A percentile compares a stretch with the other conserved stretches of the same genome.
These are phyloP conservation scores for Starmerella potacharoeniae DNA, from an alignment of 805 yeast species.

Conservation along the genomic window DNA sequence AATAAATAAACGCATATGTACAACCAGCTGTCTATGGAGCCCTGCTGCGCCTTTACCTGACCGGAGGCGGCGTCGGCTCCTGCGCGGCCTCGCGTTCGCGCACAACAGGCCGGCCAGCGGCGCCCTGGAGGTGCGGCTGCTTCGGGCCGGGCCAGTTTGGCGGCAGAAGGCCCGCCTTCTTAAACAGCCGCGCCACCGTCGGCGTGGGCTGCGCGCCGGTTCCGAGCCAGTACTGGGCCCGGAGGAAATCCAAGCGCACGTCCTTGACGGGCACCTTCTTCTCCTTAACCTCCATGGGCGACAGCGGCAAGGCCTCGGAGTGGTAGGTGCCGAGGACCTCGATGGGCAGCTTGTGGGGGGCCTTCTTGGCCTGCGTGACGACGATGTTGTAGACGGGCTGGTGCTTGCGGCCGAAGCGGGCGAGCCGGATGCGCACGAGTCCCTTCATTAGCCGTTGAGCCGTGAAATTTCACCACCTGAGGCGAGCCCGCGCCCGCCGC, in stretches of 20 bases:
- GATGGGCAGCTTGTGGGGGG: conserved; percentile 78
- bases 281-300: conserved; percentile 45
- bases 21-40: neutral
- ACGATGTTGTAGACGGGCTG: conserved; percentile 88
- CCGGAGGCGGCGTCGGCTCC: conserved; percentile 20
- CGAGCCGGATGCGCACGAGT: conserved; percentile 74
- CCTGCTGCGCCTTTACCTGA: conserved; percentile 10
- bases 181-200: conserved; percentile 62
- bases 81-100: conserved; percentile 14
- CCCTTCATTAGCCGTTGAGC: conserved; percentile 40
- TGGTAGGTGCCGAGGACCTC: conserved; percentile 93
- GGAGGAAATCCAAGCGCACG: conserved; percentile 69
- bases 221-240: conserved; percentile 93
- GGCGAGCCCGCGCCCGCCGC: neutral
- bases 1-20: conserved; percentile 12
- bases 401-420: conserved; percentile 83
- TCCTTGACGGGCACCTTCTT: conserved; percentile 61
- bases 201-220: conserved; percentile 94
- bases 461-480: neutral
- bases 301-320: conserved; percentile 63
- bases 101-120: conserved; percentile 9
- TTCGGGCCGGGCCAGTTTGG: conserved; percentile 30
- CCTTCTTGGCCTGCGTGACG: conserved; percentile 56
- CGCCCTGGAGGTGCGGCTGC: conserved; percentile 6
- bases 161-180: conserved; percentile 54